Conservation (phyloP, 306 rosid genomes). For the Adenanthera pavonina region DNA sequence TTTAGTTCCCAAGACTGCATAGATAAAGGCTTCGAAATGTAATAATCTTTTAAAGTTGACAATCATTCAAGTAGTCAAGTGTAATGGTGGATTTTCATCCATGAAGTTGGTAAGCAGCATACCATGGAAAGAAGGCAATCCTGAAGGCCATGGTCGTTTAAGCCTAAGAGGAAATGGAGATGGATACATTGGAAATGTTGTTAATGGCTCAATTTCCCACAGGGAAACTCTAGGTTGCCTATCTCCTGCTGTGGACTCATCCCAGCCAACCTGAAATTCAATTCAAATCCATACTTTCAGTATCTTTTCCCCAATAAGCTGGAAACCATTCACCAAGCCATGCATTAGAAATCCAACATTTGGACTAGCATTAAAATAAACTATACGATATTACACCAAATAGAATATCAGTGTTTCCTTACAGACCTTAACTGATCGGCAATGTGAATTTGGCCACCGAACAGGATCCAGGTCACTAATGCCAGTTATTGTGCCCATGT, state of each 20-base stretch:
- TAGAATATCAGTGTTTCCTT: background rate
- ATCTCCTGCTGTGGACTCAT: slow-evolving; percentile 98
- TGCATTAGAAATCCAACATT: background rate
- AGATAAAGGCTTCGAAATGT: background rate
- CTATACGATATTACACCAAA: background rate
- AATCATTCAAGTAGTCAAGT: slow-evolving; percentile 13
- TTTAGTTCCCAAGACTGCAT: background rate
- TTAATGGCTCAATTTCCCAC: slow-evolving; percentile 98
- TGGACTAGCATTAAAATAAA: slow-evolving; percentile 21
- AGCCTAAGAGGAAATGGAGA: slow-evolving; percentile 91
- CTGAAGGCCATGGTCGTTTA: slow-evolving; percentile 95
- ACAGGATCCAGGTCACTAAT: slow-evolving; percentile 83
- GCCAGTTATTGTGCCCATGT: slow-evolving; percentile 98
- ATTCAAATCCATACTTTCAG: slow-evolving; percentile 7
- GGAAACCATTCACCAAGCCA: slow-evolving; percentile 18
- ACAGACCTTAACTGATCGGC: slow-evolving; percentile 99
- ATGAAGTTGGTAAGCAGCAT: slow-evolving; percentile 34
- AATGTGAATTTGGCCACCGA: slow-evolving; percentile 88
- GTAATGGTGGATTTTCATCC: background rate
- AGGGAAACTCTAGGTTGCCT: slow-evolving; percentile 96
- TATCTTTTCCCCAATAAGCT: background rate
- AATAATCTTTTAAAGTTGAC: slow-evolving; percentile 16
- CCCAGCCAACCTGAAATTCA: slow-evolving; percentile 95
- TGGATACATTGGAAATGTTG: slow-evolving; percentile 98
- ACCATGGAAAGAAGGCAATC: slow-evolving; percentile 89